Percentiles rank a stretch among this genome's conserved stretches.
Evolutionary conservation across 306 rosid genomes (phyloP).

Genomic region (Trifolium dubium): DNA sequence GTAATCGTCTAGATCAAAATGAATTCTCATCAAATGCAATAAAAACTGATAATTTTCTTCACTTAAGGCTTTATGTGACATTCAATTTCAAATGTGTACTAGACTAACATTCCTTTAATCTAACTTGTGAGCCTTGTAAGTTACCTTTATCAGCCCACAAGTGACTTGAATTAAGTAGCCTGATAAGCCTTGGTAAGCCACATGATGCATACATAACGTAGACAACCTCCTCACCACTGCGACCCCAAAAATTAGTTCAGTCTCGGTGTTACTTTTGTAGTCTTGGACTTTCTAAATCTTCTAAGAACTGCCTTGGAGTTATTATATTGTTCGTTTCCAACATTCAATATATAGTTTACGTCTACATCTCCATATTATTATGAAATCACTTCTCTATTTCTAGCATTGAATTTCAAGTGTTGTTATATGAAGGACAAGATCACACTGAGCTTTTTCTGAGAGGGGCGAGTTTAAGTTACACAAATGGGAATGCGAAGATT

Average conservation of each 20-base stretch:
- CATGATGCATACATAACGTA: neutral
- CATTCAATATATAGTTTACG: constrained; percentile 16
- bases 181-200: constrained; percentile 8
- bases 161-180: constrained; percentile 5
- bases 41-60: neutral
- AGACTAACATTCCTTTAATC: constrained; percentile 20
- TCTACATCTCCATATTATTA: constrained; percentile 22
- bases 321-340: constrained; percentile 17
- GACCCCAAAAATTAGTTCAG: neutral
- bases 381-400: constrained; percentile 18
- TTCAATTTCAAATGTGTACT: constrained; percentile 28
- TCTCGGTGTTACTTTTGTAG: constrained; percentile 15
- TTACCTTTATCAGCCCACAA: neutral
- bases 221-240: neutral
- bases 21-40: constrained; percentile 15
- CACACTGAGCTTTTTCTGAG: neutral
- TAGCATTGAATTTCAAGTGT: constrained; percentile 14
- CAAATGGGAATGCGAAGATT: constrained; percentile 20
- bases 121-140: neutral
- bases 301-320: constrained; percentile 22
- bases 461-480: constrained; percentile 6
- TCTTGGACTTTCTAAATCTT: constrained; percentile 22
- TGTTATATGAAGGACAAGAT: constrained; percentile 21
- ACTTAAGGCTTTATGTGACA: constrained; percentile 2
- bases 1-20: constrained; percentile 8